These are phyloP conservation scores for Meyerozyma smithsonii DNA, from an alignment of 1,139 yeast species.

Conservation along the genomic window DNA sequence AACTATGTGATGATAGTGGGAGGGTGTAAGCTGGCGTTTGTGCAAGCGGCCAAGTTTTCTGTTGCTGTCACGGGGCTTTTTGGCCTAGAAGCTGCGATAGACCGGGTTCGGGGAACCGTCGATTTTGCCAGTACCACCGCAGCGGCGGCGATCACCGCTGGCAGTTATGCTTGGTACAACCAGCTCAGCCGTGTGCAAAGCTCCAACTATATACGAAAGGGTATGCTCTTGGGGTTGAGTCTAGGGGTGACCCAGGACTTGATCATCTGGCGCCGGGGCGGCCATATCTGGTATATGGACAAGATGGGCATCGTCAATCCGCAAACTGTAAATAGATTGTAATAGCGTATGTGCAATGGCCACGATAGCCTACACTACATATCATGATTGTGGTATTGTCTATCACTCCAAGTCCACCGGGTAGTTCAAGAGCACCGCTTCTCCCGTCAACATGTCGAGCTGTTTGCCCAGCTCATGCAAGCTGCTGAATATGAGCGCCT, in stretches of 20 bases:
- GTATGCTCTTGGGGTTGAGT: conserved; percentile 51
- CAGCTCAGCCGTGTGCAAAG: conserved; percentile 46
- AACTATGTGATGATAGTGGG: conserved; percentile 65
- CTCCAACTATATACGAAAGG: conserved; percentile 44
- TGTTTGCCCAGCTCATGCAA: conserved; percentile 89
- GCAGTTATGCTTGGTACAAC: conserved; percentile 42
- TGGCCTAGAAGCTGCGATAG: conserved; percentile 59
- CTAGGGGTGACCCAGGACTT: conserved; percentile 66
- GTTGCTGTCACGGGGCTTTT: conserved; percentile 49
- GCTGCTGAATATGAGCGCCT: conserved; percentile 75
- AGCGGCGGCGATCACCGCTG: conserved; percentile 52
- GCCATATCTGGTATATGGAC: conserved; percentile 58
- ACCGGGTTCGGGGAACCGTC: conserved; percentile 45
- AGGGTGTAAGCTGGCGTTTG: conserved; percentile 45
- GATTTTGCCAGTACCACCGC: conserved; percentile 61
- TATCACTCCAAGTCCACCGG: conserved; percentile 83
- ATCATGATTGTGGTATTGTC: conserved; percentile 12
- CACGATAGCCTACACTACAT: no score
- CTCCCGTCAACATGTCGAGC: conserved; percentile 82
- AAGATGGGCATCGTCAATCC: conserved; percentile 18
- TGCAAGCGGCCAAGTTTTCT: conserved; percentile 42
- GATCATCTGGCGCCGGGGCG: conserved; percentile 54
- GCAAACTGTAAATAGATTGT: conserved; percentile 3
- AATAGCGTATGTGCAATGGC: no score
- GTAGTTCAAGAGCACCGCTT: conserved; percentile 80